A percentile compares a stretch with the other conserved stretches of the same genome.
These are phyloP conservation scores for Laetiporus sulphureus DNA, from an alignment of 1,284 basidiomycete genomes.

Conservation along the genomic window DNA sequence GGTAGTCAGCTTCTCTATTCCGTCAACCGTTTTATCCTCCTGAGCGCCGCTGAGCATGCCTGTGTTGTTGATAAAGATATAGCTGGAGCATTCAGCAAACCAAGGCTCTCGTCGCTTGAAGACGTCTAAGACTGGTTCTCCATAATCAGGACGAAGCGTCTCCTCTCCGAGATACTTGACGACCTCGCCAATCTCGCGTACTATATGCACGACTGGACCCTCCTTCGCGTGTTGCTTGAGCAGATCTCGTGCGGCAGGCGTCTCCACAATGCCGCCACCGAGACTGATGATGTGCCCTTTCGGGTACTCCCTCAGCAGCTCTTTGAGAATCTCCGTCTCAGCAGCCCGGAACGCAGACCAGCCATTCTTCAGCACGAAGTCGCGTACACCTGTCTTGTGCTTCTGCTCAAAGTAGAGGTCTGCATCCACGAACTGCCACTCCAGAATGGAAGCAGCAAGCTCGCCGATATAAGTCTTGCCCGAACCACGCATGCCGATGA, in stretches of 20 bases:
- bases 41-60: slow-evolving; percentile 23
- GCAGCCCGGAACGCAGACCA: slow-evolving; percentile 74
- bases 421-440: slow-evolving; percentile 83
- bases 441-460: slow-evolving; percentile 69
- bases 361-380: slow-evolving; percentile 73
- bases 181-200: slow-evolving; percentile 66
- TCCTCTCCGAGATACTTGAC: slow-evolving; percentile 77
- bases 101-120: slow-evolving; percentile 81
- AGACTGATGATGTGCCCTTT: slow-evolving; percentile 79
- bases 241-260: slow-evolving; percentile 62
- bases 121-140: slow-evolving; percentile 80
- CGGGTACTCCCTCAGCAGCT: slow-evolving; percentile 51
- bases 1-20: background rate
- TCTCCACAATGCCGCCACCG: slow-evolving; percentile 96
- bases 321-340: slow-evolving; percentile 52
- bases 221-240: slow-evolving; percentile 62
- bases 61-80: slow-evolving; percentile 82
- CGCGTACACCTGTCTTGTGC: slow-evolving; percentile 57
- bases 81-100: slow-evolving; percentile 82
- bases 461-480: slow-evolving; percentile 91
- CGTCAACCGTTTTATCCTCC: background rate
- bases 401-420: slow-evolving; percentile 76
- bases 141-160: slow-evolving; percentile 78
- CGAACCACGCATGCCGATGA: slow-evolving; percentile 96
- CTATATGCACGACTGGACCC: slow-evolving; percentile 69